Conservation (phyloP, 208 protist genomes). For the Trypanosoma mega region DNA sequence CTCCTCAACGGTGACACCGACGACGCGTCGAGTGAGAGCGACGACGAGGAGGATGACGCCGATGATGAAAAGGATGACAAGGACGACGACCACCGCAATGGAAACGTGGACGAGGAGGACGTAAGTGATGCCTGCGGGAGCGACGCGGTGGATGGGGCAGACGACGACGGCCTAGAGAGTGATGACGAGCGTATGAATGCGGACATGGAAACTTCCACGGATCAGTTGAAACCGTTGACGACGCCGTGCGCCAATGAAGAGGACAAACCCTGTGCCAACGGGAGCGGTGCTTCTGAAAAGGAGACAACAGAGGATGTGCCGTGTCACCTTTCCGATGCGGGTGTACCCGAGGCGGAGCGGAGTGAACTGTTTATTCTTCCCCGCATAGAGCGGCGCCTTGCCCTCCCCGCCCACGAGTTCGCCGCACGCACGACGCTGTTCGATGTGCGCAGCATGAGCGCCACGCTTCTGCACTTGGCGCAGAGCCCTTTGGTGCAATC, state of each 20-base stretch:
- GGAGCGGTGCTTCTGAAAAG: too few species aligned
- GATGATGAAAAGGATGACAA: conserved; percentile 19
- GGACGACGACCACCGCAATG: conserved; percentile 22
- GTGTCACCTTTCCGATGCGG: not conserved
- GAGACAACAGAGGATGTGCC: conserved; percentile 1
- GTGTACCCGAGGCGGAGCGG: conserved; percentile 14
- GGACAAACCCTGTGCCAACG: too few species aligned
- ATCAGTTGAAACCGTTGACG: too few species aligned
- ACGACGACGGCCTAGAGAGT: conserved; percentile 20
- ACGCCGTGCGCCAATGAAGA: too few species aligned
- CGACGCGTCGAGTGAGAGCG: too few species aligned
- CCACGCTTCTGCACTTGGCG: conserved; percentile 36
- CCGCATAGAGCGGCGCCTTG: conserved; percentile 30
- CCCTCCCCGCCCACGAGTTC: conserved; percentile 24
- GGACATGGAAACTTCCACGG: too few species aligned
- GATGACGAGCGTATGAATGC: not conserved
- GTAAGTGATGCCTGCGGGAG: not conserved
- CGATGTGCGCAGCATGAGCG: conserved; percentile 48
- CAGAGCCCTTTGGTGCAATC: conserved; percentile 3
- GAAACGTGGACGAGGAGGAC: conserved; percentile 9
- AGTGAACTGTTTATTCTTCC: conserved; percentile 34
- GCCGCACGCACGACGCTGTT: conserved; percentile 29
- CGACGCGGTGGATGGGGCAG: conserved; percentile 31
- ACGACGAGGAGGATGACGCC: conserved; percentile 6
- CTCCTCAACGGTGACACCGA: conserved; percentile 16